These are phyloP conservation scores for Boehmeria nivea DNA, from an alignment of 306 rosid genomes.

Conservation along the genomic window DNA sequence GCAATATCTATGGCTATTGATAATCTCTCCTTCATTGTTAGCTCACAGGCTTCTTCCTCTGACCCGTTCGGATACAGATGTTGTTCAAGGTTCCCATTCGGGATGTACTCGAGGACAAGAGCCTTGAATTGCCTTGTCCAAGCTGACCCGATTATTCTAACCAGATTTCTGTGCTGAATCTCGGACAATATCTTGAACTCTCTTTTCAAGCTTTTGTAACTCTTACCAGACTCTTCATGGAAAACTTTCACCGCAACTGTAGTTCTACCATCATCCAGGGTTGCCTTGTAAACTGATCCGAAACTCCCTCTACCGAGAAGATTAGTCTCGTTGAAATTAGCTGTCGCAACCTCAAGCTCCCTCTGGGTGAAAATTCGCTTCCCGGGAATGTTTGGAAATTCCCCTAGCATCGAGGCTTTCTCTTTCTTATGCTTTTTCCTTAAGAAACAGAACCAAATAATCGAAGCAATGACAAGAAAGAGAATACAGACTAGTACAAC, in stretches of 20 bases:
- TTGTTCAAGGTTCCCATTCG: conserved; percentile 15
- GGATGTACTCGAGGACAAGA: conserved; percentile 19
- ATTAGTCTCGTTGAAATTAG: conserved; percentile 13
- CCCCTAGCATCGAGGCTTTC: background rate
- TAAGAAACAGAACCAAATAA: conserved; percentile 4
- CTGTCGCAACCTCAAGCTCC: conserved; percentile 26
- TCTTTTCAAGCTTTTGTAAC: conserved; percentile 18
- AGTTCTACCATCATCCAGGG: conserved; percentile 12
- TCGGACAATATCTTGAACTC: conserved; percentile 17
- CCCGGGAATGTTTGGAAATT: conserved; percentile 3
- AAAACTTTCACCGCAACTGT: conserved; percentile 25
- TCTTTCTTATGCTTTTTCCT: background rate
- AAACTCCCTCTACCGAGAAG: too few species aligned
- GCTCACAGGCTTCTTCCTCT: conserved; percentile 15
- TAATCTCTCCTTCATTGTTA: conserved; percentile 14
- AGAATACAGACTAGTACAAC: conserved; percentile 8
- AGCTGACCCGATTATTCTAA: conserved; percentile 13
- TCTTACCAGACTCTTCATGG: background rate
- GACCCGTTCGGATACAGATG: conserved; percentile 25
- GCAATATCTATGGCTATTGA: conserved; percentile 20
- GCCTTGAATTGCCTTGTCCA: conserved; percentile 23
- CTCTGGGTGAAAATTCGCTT: conserved; percentile 7
- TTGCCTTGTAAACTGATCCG: conserved; percentile 24
- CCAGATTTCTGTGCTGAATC: conserved; percentile 25
- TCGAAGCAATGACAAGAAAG: conserved; percentile 1